Conservation (phyloP, 352 stramenopile genomes). For the Globisporangium viniferum region DNA sequence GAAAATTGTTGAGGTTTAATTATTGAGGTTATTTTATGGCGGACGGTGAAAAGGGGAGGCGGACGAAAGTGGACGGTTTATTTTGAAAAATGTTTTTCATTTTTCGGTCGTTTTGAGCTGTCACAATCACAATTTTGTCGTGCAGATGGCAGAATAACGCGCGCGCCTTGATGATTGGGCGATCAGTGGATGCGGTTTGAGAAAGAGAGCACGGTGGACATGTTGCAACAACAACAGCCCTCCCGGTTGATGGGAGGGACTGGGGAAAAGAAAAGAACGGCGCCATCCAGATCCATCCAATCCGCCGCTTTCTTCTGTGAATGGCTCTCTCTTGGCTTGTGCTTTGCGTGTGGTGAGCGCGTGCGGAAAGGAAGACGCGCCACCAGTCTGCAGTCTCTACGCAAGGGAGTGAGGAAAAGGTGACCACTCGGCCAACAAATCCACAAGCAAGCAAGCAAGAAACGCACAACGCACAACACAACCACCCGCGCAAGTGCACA, state of each 20-base stretch:
- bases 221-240: neutral
- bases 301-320: constrained; percentile 12
- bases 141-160: neutral
- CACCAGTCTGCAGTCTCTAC: neutral
- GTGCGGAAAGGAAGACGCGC: constrained; percentile 2
- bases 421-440: neutral
- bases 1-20: neutral
- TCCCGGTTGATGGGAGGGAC: constrained; percentile 9
- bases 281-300: constrained; percentile 9
- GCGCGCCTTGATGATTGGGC: neutral
- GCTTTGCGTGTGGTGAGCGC: neutral
- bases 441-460: neutral
- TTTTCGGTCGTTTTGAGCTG: too few species aligned
- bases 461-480: neutral
- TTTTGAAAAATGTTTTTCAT: too few species aligned
- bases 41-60: constrained; percentile 8
- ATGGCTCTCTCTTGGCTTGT: constrained; percentile 3
- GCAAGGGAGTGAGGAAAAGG: constrained; percentile 2
- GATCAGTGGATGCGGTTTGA: neutral
- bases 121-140: constrained; percentile 1
- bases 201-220: neutral
- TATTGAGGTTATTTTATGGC: neutral
- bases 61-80: neutral
- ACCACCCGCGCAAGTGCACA: neutral
- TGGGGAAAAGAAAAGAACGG: constrained; percentile 11